Base-by-base conservation (phyloP, 768 basidiomycete species). In the Podaxis carcinomalis region DNA sequence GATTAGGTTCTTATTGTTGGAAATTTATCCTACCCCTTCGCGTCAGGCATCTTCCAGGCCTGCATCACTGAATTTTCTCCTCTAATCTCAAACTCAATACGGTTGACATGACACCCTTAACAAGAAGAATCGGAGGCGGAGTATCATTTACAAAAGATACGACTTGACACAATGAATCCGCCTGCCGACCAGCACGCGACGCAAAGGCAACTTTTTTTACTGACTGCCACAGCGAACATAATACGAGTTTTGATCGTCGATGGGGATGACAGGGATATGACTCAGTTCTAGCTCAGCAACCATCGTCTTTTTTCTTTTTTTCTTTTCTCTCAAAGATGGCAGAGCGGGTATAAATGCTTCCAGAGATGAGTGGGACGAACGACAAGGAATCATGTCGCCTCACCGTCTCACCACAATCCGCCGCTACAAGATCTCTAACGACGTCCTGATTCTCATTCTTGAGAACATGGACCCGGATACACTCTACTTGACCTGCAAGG, bases 91-190 rank as follows among this genome's bases (percentile, higher is more conserved):
- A 74, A 71, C 70, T 70, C 68, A 76, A 77, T 68, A 67, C 66
- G 72, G 82, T 83, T 83, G 82, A 82, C 82, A 83, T 83, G 82
- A 72, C 78, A 80, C 68, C 77, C 72, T 69, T 70, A 73, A 75
- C 72, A 74, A 73, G 72, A 74, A 72, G 69, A 65, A 67, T 69
- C 73, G 72, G 70, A 70, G 68, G 68, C 69, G 67, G 69, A 61
- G 68, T 67, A 64, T 68, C 69, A 65, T 65, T 77, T 74, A 81
- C 81, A 83, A 82, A 83, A 83, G 77, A 76, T 71, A 67, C 68
- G 65, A 63, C 69, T 66, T 68, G 68, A 75, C 71, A 80, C 80
- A 80, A 80, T 82, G 72, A 77, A 62, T 69, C 70, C 67, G 70
- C 80, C 74, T 80, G 75, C 72, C 80, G 76, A 82, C 78, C 71